phyloP scores from a whole-genome alignment of 1,139 yeast species.

The Casaregolazyma lundiana region DNA sequence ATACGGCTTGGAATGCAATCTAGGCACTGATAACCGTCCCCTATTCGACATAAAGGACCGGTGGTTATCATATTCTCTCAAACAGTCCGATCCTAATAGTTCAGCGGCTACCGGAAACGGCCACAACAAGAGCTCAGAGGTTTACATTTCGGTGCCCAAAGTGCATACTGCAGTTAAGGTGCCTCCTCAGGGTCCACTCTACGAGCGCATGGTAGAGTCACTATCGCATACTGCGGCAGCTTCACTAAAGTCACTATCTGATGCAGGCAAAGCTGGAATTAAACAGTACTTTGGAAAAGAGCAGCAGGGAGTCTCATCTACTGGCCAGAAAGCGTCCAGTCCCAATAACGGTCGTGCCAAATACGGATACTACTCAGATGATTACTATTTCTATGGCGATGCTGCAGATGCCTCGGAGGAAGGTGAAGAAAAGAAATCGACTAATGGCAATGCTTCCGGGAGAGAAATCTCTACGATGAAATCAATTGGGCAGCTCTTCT shows the following conservation, averaged over 20 bases:
- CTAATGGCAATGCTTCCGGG: neutral
- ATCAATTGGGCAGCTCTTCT: conserved; percentile 15
- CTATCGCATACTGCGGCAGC: conserved; percentile 29
- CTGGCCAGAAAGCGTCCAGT: conserved; percentile 1
- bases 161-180: conserved; percentile 26
- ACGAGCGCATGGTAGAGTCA: conserved; percentile 27
- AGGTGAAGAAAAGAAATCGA: neutral
- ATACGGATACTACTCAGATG: conserved; percentile 8
- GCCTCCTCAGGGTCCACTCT: conserved; percentile 29
- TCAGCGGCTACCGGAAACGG: neutral
- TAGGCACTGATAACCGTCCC: conserved; percentile 23
- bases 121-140: neutral
- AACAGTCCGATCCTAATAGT: conserved; percentile 1
- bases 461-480: conserved; percentile 12
- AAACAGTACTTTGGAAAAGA: conserved; percentile 23
- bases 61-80: conserved; percentile 27
- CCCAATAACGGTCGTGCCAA: conserved; percentile 3
- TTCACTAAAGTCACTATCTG: conserved; percentile 28
- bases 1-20: conserved; percentile 23
- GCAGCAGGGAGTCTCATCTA: neutral
- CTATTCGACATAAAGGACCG: conserved; percentile 25
- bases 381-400: conserved; percentile 6
- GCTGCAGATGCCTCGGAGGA: neutral
- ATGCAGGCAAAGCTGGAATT: conserved; percentile 30
- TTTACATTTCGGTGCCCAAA: conserved; percentile 4